Percentiles rank a stretch among this genome's conserved stretches.
Evolutionary conservation across 257 asterid species (phyloP).

Genomic region (Nicotiana sylvestris): DNA sequence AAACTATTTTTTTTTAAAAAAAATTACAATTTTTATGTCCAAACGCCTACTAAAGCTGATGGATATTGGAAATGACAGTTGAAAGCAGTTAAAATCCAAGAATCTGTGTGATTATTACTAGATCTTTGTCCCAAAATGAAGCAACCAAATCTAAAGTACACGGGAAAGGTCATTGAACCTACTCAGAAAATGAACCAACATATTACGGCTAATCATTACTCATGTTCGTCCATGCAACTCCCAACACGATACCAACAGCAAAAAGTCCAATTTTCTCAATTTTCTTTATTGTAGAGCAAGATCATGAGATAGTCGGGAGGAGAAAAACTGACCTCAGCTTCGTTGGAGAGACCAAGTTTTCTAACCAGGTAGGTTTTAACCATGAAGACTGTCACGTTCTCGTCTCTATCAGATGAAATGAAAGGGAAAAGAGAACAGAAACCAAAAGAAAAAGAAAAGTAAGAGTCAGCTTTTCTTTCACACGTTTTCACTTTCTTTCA

Average conservation of each 20-base stretch:
- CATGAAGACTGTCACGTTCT: conserved; percentile 26
- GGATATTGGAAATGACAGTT: neutral
- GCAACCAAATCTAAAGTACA: neutral
- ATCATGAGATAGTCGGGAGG: neutral
- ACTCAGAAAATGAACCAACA: neutral
- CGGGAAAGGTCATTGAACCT: neutral
- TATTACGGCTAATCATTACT: conserved; percentile 3
- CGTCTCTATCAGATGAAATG: conserved; percentile 11
- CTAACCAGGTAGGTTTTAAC: conserved; percentile 26
- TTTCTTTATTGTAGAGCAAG: neutral
- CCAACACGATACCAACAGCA: neutral
- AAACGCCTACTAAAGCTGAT: too few species aligned
- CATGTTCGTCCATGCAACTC: neutral
- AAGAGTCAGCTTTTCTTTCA: conserved; percentile 14
- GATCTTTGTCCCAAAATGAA: neutral
- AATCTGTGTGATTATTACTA: neutral
- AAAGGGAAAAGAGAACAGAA: neutral
- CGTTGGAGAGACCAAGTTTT: conserved; percentile 25
- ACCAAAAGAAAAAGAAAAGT: neutral
- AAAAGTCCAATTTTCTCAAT: neutral
- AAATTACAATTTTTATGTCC: too few species aligned
- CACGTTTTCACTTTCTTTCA: neutral
- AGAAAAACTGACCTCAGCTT: conserved; percentile 16
- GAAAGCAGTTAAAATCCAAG: neutral
- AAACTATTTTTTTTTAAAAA: too few species aligned